These are phyloP conservation scores for Aspergillus fijiensis DNA, from an alignment of 2,329 filamentous ascomycete species.

Conservation along the genomic window DNA sequence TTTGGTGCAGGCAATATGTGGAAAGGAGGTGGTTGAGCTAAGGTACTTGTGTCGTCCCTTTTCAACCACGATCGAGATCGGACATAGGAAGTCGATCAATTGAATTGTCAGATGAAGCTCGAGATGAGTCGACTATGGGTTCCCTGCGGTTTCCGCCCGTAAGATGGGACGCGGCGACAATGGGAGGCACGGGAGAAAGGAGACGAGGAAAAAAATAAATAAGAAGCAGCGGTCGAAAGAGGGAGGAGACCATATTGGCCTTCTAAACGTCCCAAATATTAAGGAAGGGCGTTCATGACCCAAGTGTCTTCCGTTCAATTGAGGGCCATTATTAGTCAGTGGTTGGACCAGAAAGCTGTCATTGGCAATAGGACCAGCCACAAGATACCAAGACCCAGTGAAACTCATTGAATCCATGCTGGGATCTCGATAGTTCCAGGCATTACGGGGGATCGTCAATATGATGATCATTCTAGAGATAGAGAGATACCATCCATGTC, in stretches of 20 bases:
- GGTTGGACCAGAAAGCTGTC: slow-evolving; percentile 12
- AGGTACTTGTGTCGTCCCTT: background rate
- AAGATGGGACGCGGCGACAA: background rate
- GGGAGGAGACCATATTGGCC: background rate
- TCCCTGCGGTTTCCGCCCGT: background rate
- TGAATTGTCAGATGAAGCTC: background rate
- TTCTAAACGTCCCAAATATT: background rate
- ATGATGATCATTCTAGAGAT: slow-evolving; percentile 1
- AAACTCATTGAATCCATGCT: slow-evolving; percentile 10
- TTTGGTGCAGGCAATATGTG: background rate
- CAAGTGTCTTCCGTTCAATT: background rate
- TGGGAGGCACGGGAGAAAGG: background rate
- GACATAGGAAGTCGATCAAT: background rate
- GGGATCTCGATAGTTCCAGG: slow-evolving; percentile 1
- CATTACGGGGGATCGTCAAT: background rate
- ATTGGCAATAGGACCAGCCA: slow-evolving; percentile 24
- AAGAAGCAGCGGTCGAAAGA: background rate
- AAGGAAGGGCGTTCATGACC: slow-evolving; percentile 6
- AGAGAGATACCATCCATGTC: slow-evolving; percentile 10
- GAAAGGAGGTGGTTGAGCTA: background rate
- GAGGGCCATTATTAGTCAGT: slow-evolving; percentile 8
- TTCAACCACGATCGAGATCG: background rate
- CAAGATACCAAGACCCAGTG: slow-evolving; percentile 14
- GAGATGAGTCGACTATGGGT: background rate
- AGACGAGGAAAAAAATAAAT: background rate